Percentiles rank a stretch among this genome's conserved stretches.
Conservation (phyloP, 2,329 filamentous ascomycete genomes). For the Cephalotrichum gorgonifer region DNA sequence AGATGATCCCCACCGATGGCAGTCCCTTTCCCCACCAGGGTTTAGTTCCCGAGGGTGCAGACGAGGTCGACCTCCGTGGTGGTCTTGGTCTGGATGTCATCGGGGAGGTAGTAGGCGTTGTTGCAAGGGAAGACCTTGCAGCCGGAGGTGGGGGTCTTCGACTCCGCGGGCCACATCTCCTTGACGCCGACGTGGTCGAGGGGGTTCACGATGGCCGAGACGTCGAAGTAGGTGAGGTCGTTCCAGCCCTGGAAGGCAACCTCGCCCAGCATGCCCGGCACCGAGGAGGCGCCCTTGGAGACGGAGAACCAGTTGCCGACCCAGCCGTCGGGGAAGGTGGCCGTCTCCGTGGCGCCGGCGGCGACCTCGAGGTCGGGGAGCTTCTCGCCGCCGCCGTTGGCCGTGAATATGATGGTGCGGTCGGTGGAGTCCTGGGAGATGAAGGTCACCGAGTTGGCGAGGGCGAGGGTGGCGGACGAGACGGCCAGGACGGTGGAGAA, state of each 20-base stretch:
- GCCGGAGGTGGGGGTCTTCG: constrained; percentile 31
- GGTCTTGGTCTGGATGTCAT: constrained; percentile 46
- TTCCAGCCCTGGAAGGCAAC: constrained; percentile 36
- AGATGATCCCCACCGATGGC: background rate
- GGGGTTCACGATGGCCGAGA: constrained; percentile 46
- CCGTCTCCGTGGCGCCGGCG: constrained; percentile 24
- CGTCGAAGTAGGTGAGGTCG: constrained; percentile 44
- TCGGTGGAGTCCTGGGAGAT: constrained; percentile 41
- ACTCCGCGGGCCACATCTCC: constrained; percentile 36
- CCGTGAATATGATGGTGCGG: constrained; percentile 41
- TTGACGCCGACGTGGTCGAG: constrained; percentile 40
- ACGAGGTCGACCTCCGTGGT: constrained; percentile 37
- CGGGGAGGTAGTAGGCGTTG: constrained; percentile 40
- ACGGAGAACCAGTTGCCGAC: constrained; percentile 42
- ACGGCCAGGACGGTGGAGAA: constrained; percentile 31
- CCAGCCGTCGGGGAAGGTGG: constrained; percentile 32
- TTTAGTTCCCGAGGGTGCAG: constrained; percentile 32
- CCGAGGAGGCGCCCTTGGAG: constrained; percentile 28
- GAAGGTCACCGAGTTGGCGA: constrained; percentile 42
- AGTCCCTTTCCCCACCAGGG: constrained; percentile 2
- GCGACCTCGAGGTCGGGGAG: constrained; percentile 28
- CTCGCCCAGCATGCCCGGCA: constrained; percentile 42
- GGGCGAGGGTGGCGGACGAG: constrained; percentile 29
- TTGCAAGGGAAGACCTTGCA: constrained; percentile 41
- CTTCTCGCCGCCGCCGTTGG: constrained; percentile 23